Evolutionary conservation across 352 stramenopile species (phyloP), one percentile per base, ranked within the genome.

Genomic region (Phytophthora citrophthora): DNA sequence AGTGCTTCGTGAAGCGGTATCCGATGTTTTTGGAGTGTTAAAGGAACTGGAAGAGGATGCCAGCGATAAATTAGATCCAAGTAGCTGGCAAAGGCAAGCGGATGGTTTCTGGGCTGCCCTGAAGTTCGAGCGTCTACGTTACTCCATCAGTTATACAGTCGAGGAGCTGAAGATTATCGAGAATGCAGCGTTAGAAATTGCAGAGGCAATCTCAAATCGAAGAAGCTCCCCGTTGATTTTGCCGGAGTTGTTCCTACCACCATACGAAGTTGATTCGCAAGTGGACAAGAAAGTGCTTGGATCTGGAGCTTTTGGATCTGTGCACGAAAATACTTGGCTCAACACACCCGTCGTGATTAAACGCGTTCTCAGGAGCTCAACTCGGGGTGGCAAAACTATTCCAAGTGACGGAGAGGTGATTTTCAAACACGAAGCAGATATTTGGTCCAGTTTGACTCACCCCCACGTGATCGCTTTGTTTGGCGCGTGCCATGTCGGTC

Each of bases 201-300:
- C 27, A 12, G 7, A 61, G 2, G 5, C 23, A 3, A 59, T 41
- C 29, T 20, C 54, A 12, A 6, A 16, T 1, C 11, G 12, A 13
- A 23, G 31, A 50, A 54, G 15, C 16, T 3, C 32, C 5, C 9
- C 46, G 2, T 32, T 52, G 16, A 24, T 4, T 9, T 18, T 70
- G 8, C 45, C 62, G 2, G 62, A 64, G n/a, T 74, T 54, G 66
- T 74, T 74, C 45, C 31, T 74, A 31, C 66, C 66, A 32, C 53
- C 53, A 5, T 60, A 73, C 23, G 64, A 73, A 65, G 59, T 73
- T 8, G 45, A 69, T 13, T 46, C 57, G 13, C 3, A 34, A 15
- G 31, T 29, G 2, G 18, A 56, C 3, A 31, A 54, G 8, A 1
- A 5, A 13, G 18, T 31, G 10, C 56, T 76, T 29, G 58, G 56